Conservation (phyloP, 2,329 filamentous ascomycete genomes). For the Trichoderma guizhouense region DNA sequence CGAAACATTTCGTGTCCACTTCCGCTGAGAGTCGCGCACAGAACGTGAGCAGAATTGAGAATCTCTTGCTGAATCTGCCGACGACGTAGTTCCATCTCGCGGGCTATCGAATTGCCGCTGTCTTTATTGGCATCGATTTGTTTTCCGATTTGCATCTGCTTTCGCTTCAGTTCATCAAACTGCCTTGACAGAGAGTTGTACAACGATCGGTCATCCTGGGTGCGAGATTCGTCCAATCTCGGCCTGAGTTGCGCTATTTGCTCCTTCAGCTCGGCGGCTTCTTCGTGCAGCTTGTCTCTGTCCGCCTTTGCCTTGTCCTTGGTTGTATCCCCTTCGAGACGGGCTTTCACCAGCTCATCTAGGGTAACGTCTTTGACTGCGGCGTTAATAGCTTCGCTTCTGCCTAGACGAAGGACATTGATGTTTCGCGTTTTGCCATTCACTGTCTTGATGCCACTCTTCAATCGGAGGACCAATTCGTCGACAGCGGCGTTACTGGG, state of each 20-base stretch:
- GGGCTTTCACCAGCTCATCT: constrained; percentile 81
- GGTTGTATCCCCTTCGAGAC: constrained; percentile 59
- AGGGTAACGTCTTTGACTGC: constrained; percentile 88
- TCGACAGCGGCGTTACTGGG: constrained; percentile 98
- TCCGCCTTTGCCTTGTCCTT: constrained; percentile 55
- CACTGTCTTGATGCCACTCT: constrained; percentile 76
- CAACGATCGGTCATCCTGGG: constrained; percentile 45
- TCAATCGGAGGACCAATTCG: constrained; percentile 89
- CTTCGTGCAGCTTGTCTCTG: constrained; percentile 58
- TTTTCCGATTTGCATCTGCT: constrained; percentile 68
- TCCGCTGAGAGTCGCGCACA: constrained; percentile 92
- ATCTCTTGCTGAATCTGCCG: constrained; percentile 87
- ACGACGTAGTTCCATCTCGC: constrained; percentile 81
- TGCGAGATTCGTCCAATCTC: constrained; percentile 65
- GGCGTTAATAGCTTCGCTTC: constrained; percentile 87
- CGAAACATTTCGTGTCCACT: constrained; percentile 98
- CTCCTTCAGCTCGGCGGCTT: constrained; percentile 70
- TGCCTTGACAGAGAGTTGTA: constrained; percentile 65
- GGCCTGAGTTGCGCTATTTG: constrained; percentile 69
- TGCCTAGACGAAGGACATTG: constrained; percentile 84
- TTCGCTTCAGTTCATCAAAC: constrained; percentile 73
- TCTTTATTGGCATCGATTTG: constrained; percentile 87
- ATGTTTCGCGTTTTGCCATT: constrained; percentile 71
- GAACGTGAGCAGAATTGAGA: constrained; percentile 83
- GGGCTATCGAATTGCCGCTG: constrained; percentile 73